These are phyloP conservation scores for Santalum album DNA, from an alignment of 164 flowering plant genomes.

Conservation along the genomic window DNA sequence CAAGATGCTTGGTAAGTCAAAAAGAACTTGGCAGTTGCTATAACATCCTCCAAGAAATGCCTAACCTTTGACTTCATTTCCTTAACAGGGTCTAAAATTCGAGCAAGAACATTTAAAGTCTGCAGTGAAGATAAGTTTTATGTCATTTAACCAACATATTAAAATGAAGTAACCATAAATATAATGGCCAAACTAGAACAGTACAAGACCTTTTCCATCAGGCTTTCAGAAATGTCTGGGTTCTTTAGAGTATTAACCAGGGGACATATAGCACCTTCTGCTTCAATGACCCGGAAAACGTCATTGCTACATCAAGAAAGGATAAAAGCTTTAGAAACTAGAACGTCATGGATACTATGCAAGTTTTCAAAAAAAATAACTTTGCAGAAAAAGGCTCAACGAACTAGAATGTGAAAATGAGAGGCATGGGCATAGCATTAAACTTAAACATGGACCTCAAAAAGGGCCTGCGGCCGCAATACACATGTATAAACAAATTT, in stretches of 20 bases:
- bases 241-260: slow-evolving; percentile 40
- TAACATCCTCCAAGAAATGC: slow-evolving; percentile 2
- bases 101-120: slow-evolving; percentile 57
- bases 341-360: background rate
- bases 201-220: slow-evolving; percentile 50
- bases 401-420: no score
- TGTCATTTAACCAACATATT: slow-evolving; percentile 8
- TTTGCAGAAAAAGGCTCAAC: no score
- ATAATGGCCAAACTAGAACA: background rate
- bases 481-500: no score
- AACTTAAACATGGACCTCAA: no score
- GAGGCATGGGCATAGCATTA: no score
- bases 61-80: slow-evolving; percentile 61
- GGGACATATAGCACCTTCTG: slow-evolving; percentile 41
- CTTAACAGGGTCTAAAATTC: slow-evolving; percentile 64
- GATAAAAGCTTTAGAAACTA: slow-evolving; percentile 5
- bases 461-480: no score
- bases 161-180: background rate
- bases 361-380: no score
- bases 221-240: slow-evolving; percentile 20
- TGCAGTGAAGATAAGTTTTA: slow-evolving; percentile 26
- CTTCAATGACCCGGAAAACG: slow-evolving; percentile 53
- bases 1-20: slow-evolving; percentile 9
- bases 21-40: background rate
- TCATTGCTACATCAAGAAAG: slow-evolving; percentile 36